Percentiles rank a stretch among this genome's conserved stretches.
Conservation (phyloP, 495 filamentous ascomycete genomes). For the Penicillium goetzii region DNA sequence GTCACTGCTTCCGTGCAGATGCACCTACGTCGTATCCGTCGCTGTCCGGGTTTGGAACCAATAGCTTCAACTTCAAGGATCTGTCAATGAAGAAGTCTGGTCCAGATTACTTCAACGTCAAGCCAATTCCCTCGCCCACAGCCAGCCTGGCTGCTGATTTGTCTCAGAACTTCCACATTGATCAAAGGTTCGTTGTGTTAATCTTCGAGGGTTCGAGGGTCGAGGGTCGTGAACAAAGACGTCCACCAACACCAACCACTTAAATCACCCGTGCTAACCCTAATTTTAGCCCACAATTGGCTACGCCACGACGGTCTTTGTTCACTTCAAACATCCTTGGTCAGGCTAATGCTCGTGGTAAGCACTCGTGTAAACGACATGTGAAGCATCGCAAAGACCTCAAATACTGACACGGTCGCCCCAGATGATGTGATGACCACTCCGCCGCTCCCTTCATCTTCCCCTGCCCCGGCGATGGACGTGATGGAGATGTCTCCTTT, state of each 20-base stretch:
- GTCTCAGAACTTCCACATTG: constrained; percentile 94
- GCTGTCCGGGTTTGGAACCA: constrained; percentile 61
- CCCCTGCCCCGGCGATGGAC: constrained; percentile 74
- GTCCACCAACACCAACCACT: constrained; percentile 1
- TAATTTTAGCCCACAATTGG: constrained; percentile 77
- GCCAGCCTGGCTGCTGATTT: constrained; percentile 89
- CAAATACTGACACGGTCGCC: constrained; percentile 18
- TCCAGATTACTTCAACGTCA: constrained; percentile 76
- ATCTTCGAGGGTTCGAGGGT: not conserved
- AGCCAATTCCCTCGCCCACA: constrained; percentile 80
- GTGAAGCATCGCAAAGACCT: not conserved
- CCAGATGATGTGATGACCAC: constrained; percentile 73
- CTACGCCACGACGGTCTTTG: constrained; percentile 88
- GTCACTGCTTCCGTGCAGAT: constrained; percentile 59
- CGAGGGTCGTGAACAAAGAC: constrained; percentile 4
- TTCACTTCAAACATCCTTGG: constrained; percentile 81
- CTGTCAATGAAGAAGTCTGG: constrained; percentile 67
- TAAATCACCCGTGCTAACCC: constrained; percentile 28
- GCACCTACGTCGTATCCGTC: constrained; percentile 54
- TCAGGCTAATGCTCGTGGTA: constrained; percentile 71
- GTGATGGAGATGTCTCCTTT: constrained; percentile 94
- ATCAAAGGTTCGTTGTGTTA: constrained; percentile 69
- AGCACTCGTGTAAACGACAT: constrained; percentile 29
- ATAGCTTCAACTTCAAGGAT: constrained; percentile 73
- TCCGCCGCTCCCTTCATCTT: constrained; percentile 81